Percentiles rank a stretch among this genome's conserved stretches.
Conservation (phyloP, 208 protist genomes). For the Trichomonas tenax region DNA sequence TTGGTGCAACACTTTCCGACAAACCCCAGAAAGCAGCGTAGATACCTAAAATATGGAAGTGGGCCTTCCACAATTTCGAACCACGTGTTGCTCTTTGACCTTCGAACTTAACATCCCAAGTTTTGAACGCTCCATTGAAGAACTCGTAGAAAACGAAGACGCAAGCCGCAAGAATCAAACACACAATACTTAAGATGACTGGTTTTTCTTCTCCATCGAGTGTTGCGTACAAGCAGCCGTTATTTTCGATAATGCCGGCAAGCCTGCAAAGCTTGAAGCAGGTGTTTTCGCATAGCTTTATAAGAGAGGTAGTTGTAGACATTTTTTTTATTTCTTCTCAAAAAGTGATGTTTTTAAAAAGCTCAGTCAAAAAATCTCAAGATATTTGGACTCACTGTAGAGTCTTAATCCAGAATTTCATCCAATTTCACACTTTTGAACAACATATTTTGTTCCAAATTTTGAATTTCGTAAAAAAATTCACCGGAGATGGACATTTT, state of each 20-base stretch:
- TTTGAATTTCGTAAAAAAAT: no score
- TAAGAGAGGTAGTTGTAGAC: neutral
- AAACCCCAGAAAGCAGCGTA: neutral
- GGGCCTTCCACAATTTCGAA: neutral
- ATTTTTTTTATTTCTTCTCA: neutral
- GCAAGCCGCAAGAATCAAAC: neutral
- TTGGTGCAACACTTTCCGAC: neutral
- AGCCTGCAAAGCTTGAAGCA: neutral
- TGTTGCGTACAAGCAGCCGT: neutral
- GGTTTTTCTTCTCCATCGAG: neutral
- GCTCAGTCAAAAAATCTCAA: no score
- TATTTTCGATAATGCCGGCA: neutral
- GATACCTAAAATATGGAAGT: neutral
- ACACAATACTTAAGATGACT: neutral
- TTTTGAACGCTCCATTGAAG: neutral
- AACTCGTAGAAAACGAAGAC: neutral
- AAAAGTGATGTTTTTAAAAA: no score
- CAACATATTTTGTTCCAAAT: no score
- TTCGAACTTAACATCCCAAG: neutral
- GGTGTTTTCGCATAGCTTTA: neutral
- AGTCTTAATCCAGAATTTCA: no score
- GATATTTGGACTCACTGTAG: no score
- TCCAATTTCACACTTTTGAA: no score
- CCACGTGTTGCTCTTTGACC: neutral
- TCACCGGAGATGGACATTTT: no score